Base-by-base conservation (phyloP, 495 filamentous ascomycete species). In the Penicillium tannophilum region DNA sequence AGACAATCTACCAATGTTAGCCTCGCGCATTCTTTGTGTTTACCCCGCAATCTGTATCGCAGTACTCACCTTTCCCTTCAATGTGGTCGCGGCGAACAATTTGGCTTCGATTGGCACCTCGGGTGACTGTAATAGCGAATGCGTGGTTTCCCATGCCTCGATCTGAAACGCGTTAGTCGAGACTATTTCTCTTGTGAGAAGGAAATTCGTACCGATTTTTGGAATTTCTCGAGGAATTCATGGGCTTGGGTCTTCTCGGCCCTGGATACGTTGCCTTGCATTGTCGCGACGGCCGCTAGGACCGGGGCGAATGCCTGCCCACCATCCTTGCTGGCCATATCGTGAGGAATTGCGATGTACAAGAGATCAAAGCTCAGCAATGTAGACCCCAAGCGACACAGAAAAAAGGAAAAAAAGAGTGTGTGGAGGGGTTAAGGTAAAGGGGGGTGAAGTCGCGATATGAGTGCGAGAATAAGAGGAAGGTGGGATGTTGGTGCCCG, bases 11-110 rank as follows among this genome's bases (percentile, higher is more conserved):
- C 52, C 43, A 17, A 33, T 48, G 63, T 80, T 55, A 82, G 71
- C 52, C 46, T 20, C 36, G 36, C 35, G 28, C 14, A 23, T 43
- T 16, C 17, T 33, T 33, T 17, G 11, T 19, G 17, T 33, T 14
- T 20, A 41, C 20, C 31, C 6, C 14, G 16, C 41, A 6, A 33
- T 41, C 10, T 14, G 5, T 14, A 23, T 49, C 20, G 16, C 16
- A 41, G 11, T 31, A 63, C 80, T 66, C 80, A 97, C 94, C 87
- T 99, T 99, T 75, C 94, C 95, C 78, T 95, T 97, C 68, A 99
- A 77, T 45, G 94, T 98, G 30, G 92, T 97, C 53, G 95, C 94
- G 7, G 95, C 94, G 73, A 99, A 99, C 58, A 98, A 79, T 75
- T 93, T 95, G 24, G 89, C 90, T 69, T 95, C 92, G 30, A 88